Evolutionary conservation across 208 protist species (phyloP), one percentile per base, ranked within the genome.

Genomic region (Leptomonas pyrrhocoris): DNA sequence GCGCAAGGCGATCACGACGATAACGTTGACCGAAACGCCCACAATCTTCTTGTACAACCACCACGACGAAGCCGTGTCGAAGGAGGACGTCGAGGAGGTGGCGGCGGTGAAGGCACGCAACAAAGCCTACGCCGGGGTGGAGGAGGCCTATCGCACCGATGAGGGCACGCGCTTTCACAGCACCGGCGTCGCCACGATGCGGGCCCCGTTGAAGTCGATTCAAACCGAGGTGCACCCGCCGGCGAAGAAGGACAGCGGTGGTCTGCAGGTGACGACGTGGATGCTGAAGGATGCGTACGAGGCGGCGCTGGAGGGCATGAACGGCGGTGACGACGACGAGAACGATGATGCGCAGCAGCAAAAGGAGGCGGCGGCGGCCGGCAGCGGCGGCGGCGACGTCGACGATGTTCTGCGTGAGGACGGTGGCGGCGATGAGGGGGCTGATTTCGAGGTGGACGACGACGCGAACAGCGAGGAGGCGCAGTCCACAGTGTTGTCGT

Each of bases 271-370:
- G 42, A 94, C 92, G 43, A 54, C 87, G 57, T 97, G 92, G 92
- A 96, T 96, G 88, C 89, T 97, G 53, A 78, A 90, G 54, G 91
- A 97, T 66, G 79, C 84, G 56, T 96, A 92, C 51, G 71, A 69
- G 5, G 73, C 77, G 15, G 58, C 83, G 56, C 54, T 70, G 16
- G 76, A 73, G 23, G 72, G 85, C n/a, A 82, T 80, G 34, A 75
- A 89, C n/a, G 83, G 85, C 16, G 80, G 86, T 7, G 80, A 79
- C 19, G 79, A 84, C 13, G 73, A 83, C 7, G 67, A 49, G 16
- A 84, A 92, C 28, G 90, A 90, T 30, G 65, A 57, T 19, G 64
- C 31, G 0, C 71, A 65, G 19, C 61, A 70, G 30, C 45, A 73
- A 36, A 25, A 50, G 46, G 36, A 68, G 56, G 50, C 56, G 42